These are phyloP conservation scores for Eremomyces bilateralis DNA, from an alignment of 495 filamentous ascomycete species.

Conservation along the genomic window DNA sequence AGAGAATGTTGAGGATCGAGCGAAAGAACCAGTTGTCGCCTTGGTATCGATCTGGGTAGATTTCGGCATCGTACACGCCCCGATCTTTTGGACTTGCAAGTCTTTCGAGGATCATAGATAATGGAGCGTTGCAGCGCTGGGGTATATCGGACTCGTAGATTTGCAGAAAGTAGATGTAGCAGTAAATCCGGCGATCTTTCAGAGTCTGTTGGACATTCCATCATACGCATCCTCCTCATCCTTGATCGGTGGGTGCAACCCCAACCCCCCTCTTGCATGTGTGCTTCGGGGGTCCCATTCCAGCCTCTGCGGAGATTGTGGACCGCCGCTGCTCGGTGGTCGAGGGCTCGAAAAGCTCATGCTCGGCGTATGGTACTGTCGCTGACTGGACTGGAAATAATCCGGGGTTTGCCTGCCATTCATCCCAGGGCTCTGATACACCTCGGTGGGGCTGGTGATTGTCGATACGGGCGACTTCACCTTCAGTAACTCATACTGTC, in stretches of 20 bases:
- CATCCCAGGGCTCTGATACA: conserved; percentile 18
- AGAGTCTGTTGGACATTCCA: conserved; percentile 8
- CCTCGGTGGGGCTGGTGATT: conserved; percentile 17
- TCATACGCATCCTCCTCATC: conserved; percentile 10
- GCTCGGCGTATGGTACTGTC: conserved; percentile 30
- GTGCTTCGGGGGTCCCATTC: conserved; percentile 22
- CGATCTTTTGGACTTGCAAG: background rate
- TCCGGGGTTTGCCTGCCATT: conserved; percentile 16
- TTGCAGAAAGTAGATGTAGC: background rate
- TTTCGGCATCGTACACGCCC: background rate
- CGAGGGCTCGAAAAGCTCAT: conserved; percentile 38
- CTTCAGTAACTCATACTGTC: conserved; percentile 68
- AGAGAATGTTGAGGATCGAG: too few relatives aligned
- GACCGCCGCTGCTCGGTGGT: conserved; percentile 19
- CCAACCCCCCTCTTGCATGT: conserved; percentile 17
- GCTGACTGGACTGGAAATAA: conserved; percentile 19
- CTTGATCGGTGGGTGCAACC: conserved; percentile 9
- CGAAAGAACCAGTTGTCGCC: background rate
- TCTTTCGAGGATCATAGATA: background rate
- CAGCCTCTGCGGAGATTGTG: too few relatives aligned
- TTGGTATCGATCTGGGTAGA: background rate
- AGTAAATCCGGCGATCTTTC: conserved; percentile 1
- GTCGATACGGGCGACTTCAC: conserved; percentile 19
- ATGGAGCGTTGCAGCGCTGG: too few relatives aligned
- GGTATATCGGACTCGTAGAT: too few relatives aligned